Evolutionary conservation across 1,284 basidiomycete genomes (phyloP), one percentile per base, ranked within the genome.

Genomic region (Sporisorium graminicola): DNA sequence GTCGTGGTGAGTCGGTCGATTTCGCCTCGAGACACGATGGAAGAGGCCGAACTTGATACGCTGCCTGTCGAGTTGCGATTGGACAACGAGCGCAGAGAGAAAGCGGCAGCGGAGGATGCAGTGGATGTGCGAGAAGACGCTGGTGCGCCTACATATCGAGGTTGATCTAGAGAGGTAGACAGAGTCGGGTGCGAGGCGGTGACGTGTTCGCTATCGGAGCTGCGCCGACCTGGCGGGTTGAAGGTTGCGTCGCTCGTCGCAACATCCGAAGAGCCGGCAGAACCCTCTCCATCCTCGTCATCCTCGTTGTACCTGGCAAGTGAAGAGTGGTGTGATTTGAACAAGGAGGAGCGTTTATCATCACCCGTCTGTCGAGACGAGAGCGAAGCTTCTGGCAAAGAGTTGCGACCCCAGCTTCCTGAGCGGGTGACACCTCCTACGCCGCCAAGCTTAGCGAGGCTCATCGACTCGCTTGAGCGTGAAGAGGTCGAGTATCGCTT

Each of bases 341-440:
- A 64, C n/a, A 42, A 22, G 24, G 64, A 67, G 0, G 55, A 42
- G 14, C 65, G 65, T 18, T 57, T 47, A 8, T 74, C 63, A 18
- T 67, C 60, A 10, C 42, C 55, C 9, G 60, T 9, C 13, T 43
- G 61, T 22, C 58, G 58, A 33, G 71, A 24, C 2, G 63, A 56
- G 18, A 49, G 60, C 24, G 66, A 74, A 12, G 31, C 24, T 22
- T 65, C 62, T 22, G 63, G 66, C 14, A 74, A 44, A 5, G 74
- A 68, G 56, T 58, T 70, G 55, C 60, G 68, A 18, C 78, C 72
- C 78, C 80, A 80, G 50, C 79, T 80, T 40, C 80, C 80, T 1
- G 80, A 82, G 26, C 80, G 77, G 3, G 76, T 80, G 20, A 82
- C 80, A 26, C 80, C 80, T 24, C 79, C 80, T 0, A 81, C 80